Evolutionary conservation across 768 basidiomycete species (phyloP), one percentile per base, ranked within the genome.

Genomic region (Porpolomopsis calyptriformis): DNA sequence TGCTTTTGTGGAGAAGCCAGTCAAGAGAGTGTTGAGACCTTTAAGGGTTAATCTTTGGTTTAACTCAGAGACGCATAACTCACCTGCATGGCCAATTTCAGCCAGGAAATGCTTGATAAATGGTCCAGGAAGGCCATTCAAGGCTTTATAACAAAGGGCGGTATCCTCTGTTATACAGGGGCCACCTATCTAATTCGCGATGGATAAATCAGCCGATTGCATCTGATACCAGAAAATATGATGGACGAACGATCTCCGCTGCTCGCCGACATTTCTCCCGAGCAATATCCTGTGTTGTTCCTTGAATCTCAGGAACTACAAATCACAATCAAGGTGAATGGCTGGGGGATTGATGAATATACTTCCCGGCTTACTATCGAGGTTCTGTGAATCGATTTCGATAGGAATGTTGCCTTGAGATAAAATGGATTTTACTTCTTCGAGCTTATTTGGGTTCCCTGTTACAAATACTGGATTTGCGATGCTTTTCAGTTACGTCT

Each of bases 81-180:
- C 4, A 44, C 48, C 94, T 51, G 88, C 80, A 59, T 90, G 88
- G 2, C 94, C 94, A 4, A 97, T 62, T 20, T 72, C 73, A 36
- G 73, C 71, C 63, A 97, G 66, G 63, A 99, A 99, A 52, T 88
- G 72, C 57, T 99, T 99, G 71, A 99, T 93, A 65, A 94, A 99
- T 0, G 94, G 94, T 0, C 96, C 96, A 1, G 96, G 96, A 3
- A 99, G 75, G 0, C 91, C 94, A 16, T 82, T 77, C 14, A 98
- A 68, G 0, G 96, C 92, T 49, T 80, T 77, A 57, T 89, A 98
- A 53, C 84, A 88, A 4, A 99, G 75, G 0, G 96, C 91, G 0
- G 96, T 99, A 60, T 99, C 96, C 66, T 99, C 90, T 0, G 88
- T 91, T 55, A 77, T 71, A 46, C 73, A 75, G 11, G 75, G 70